phyloP scores from a whole-genome alignment of 163 green algal species.

The Chloroidium sp. region DNA sequence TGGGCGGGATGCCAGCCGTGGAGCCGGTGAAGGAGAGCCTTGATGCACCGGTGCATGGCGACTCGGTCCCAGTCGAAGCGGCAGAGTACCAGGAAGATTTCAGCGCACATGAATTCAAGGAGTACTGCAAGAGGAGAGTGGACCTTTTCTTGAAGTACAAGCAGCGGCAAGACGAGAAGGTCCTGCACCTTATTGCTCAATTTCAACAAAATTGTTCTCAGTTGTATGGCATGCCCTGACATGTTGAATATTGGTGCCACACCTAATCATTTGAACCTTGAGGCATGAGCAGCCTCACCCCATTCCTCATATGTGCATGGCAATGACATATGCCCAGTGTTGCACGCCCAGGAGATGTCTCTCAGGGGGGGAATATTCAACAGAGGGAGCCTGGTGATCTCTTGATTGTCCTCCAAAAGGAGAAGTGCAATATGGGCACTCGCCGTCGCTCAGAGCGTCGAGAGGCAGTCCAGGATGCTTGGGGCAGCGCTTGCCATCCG shows the following conservation, averaged over 20 bases:
- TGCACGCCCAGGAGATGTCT: too few species aligned
- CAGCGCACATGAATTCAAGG: conserved; percentile 34
- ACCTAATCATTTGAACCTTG: not conserved
- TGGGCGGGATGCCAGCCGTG: too few species aligned
- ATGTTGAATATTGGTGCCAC: not conserved
- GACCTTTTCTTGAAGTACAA: conserved; percentile 80
- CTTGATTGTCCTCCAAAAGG: not conserved
- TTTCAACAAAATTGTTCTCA: too few species aligned
- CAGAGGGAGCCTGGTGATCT: too few species aligned
- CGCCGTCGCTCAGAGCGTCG: too few species aligned
- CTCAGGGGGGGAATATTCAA: too few species aligned
- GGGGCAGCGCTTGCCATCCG: not conserved
- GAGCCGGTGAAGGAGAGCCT: too few species aligned
- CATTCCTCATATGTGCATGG: not conserved
- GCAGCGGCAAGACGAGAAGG: conserved; percentile 35
- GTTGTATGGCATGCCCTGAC: too few species aligned
- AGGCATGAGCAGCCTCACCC: not conserved
- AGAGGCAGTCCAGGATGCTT: not conserved
- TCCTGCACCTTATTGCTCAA: not conserved
- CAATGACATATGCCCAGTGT: too few species aligned
- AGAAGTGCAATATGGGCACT: too few species aligned
- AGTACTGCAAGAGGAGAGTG: conserved; percentile 82
- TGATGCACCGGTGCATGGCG: too few species aligned
- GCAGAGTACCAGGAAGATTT: not conserved
- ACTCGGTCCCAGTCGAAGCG: too few species aligned